A percentile compares a stretch with the other conserved stretches of the same genome.
phyloP scores from a whole-genome alignment of 495 filamentous ascomycete genomes.

The Trichocladium uniseriatum region DNA sequence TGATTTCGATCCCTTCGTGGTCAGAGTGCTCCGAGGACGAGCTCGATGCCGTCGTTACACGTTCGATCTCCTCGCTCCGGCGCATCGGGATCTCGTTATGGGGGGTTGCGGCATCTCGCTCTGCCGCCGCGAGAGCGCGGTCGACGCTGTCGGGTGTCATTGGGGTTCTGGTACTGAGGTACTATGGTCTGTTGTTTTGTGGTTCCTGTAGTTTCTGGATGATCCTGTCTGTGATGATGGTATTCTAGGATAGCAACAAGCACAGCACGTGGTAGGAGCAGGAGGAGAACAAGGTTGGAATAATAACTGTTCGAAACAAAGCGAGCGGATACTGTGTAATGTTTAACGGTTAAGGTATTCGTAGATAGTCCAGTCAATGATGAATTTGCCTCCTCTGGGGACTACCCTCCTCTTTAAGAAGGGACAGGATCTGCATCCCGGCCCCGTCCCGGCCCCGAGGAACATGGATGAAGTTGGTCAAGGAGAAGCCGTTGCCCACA shows the following conservation, averaged over 20 bases:
- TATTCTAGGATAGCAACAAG: too few relatives aligned
- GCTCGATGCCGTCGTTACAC: slow-evolving; percentile 40
- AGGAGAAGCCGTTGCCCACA: too few relatives aligned
- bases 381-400: too few relatives aligned
- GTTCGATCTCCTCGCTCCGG: slow-evolving; percentile 40
- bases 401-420: too few relatives aligned
- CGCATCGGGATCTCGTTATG: slow-evolving; percentile 24
- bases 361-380: too few relatives aligned
- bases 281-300: neutral
- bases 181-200: neutral
- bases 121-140: slow-evolving; percentile 41
- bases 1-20: slow-evolving; percentile 33
- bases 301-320: too few relatives aligned
- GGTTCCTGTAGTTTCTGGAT: neutral
- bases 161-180: too few relatives aligned
- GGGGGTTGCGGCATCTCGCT: slow-evolving; percentile 29
- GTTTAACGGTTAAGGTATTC: too few relatives aligned
- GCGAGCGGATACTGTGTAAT: too few relatives aligned
- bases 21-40: slow-evolving; percentile 25
- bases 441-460: too few relatives aligned
- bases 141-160: slow-evolving; percentile 44
- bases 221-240: neutral
- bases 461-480: too few relatives aligned
- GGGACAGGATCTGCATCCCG: too few relatives aligned
- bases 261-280: neutral